Conservation (phyloP, 805 yeast species). For the Wickerhamomyces pijperi region DNA sequence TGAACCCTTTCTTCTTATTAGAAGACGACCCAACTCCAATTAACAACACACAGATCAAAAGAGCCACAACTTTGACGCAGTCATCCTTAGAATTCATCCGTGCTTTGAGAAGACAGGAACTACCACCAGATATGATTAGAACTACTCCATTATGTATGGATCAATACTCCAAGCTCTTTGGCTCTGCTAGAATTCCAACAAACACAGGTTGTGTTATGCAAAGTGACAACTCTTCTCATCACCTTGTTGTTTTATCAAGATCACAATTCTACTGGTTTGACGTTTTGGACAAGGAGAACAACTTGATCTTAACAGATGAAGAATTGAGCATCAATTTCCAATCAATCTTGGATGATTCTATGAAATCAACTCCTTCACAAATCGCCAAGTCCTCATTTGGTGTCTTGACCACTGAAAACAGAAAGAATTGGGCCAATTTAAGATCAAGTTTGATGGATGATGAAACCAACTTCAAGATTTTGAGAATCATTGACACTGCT, state of each 20-base stretch:
- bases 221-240: conserved; percentile 63
- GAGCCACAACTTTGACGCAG: conserved; percentile 72
- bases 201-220: conserved; percentile 77
- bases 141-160: conserved; percentile 79
- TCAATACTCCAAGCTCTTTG: conserved; percentile 79
- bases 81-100: conserved; percentile 72
- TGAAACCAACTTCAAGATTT: conserved; percentile 53
- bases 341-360: conserved; percentile 67
- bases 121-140: conserved; percentile 59
- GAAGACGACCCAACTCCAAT: conserved; percentile 79
- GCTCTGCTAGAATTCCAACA: conserved; percentile 81
- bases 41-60: conserved; percentile 44
- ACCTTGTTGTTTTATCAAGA: conserved; percentile 70
- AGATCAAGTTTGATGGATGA: conserved; percentile 41
- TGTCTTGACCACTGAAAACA: conserved; percentile 79
- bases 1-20: conserved; percentile 80
- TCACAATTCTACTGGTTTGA: conserved; percentile 95
- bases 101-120: conserved; percentile 64
- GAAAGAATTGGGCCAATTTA: conserved; percentile 77
- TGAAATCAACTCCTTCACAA: conserved; percentile 36
- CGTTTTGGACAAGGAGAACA: conserved; percentile 64
- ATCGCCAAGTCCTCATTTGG: conserved; percentile 82
- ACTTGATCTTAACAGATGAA: conserved; percentile 61
- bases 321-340: conserved; percentile 68
- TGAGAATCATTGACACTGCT: conserved; percentile 70